Conservation (phyloP, 768 basidiomycete species). For the Rubroboletus pulcherrimus region DNA sequence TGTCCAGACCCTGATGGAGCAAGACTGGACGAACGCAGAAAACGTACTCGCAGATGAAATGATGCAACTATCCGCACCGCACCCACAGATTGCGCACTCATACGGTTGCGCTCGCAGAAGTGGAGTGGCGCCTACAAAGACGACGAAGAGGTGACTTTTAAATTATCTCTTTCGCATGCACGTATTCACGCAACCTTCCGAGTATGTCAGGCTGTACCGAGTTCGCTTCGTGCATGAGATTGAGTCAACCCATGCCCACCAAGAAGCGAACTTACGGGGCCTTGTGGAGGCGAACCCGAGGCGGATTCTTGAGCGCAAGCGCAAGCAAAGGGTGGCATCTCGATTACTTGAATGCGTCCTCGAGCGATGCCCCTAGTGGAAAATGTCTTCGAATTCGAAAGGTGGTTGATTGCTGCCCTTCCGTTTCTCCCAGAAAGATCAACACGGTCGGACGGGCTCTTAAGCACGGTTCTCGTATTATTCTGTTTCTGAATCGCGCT, state of each 20-base stretch:
- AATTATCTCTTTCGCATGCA: not conserved
- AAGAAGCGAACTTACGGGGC: not conserved
- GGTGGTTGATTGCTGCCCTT: not conserved
- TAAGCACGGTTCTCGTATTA: too few species aligned
- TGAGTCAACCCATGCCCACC: not conserved
- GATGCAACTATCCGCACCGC: not conserved
- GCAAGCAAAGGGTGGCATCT: not conserved
- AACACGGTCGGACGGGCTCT: too few species aligned
- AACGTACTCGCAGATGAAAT: not conserved
- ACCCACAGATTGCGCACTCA: not conserved
- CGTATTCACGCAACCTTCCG: not conserved
- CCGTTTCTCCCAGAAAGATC: not conserved
- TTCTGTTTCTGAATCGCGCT: too few species aligned
- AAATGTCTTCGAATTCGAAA: not conserved
- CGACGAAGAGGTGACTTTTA: not conserved
- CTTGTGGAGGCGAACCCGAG: not conserved
- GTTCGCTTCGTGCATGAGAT: not conserved
- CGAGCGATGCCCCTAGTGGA: not conserved
- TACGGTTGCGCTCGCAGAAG: not conserved
- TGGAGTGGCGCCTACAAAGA: not conserved
- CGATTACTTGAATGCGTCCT: not conserved
- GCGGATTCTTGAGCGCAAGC: not conserved
- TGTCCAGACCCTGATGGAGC: not conserved
- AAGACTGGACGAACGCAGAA: not conserved
- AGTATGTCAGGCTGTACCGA: too few species aligned